A percentile compares a stretch with the other conserved stretches of the same genome.
Evolutionary conservation across 495 filamentous ascomycete species (phyloP).

Genomic region (Lichina pygmaea): DNA sequence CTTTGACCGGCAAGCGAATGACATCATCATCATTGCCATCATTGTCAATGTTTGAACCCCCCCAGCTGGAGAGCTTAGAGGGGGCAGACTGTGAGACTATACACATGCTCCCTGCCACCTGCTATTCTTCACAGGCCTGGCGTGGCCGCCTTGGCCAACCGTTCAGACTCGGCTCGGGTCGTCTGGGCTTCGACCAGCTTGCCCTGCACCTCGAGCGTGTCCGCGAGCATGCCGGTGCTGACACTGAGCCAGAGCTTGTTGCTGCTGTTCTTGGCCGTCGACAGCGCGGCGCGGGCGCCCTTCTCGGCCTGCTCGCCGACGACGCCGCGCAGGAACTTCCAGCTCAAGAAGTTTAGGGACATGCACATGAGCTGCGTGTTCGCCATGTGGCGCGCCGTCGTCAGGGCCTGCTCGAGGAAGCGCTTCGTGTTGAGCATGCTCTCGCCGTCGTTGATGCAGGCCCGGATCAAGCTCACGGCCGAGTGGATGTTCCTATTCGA

Average conservation of each 20-base stretch:
- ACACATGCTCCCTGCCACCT: too few species aligned
- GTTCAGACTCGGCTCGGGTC: conserved; percentile 6
- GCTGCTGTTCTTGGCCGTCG: conserved; percentile 45
- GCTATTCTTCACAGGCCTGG: background rate
- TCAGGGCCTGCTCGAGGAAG: conserved; percentile 39
- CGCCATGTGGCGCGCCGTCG: conserved; percentile 23
- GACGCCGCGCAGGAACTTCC: conserved; percentile 58
- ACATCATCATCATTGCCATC: too few species aligned
- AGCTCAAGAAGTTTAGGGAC: conserved; percentile 62
- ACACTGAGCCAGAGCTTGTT: conserved; percentile 71
- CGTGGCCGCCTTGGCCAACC: conserved; percentile 5
- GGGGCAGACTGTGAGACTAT: too few species aligned
- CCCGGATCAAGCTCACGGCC: conserved; percentile 53
- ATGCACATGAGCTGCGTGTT: conserved; percentile 58
- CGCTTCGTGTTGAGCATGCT: conserved; percentile 52
- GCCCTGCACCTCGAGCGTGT: conserved; percentile 47
- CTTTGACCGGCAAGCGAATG: too few species aligned
- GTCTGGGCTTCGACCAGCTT: conserved; percentile 30
- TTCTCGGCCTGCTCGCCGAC: conserved; percentile 82
- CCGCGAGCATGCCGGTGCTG: conserved; percentile 50
- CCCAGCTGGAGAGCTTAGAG: too few species aligned
- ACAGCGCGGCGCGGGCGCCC: conserved; percentile 44
- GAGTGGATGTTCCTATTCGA: conserved; percentile 46
- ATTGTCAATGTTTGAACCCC: too few species aligned
- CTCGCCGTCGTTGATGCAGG: conserved; percentile 28